These are phyloP conservation scores for Citrus maxima DNA, from an alignment of 345 rosid genomes.

Conservation along the genomic window DNA sequence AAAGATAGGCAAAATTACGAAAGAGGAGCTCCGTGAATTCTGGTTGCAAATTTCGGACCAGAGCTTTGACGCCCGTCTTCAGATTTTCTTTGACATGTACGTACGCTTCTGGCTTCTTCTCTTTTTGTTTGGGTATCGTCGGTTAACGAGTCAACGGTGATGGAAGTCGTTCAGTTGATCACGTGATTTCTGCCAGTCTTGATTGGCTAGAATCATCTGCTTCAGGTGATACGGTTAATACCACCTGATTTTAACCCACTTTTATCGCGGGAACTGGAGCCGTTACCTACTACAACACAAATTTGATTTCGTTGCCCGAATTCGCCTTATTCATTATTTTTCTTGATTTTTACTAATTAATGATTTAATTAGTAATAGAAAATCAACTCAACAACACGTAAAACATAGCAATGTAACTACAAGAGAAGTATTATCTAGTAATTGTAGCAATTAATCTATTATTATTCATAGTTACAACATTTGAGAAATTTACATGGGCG, in stretches of 20 bases:
- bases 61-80: constrained; percentile 95
- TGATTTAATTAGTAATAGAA: too few species aligned
- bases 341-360: too few species aligned
- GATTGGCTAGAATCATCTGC: neutral
- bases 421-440: too few species aligned
- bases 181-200: neutral
- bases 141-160: neutral
- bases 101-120: constrained; percentile 2
- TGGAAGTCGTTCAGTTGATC: neutral
- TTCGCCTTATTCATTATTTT: neutral
- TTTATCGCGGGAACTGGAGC: neutral
- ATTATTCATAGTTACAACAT: too few species aligned
- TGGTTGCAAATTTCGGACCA: constrained; percentile 89
- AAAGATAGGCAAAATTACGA: constrained; percentile 54
- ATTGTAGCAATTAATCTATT: too few species aligned
- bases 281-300: neutral
- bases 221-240: neutral
- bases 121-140: neutral
- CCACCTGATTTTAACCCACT: neutral
- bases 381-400: too few species aligned
- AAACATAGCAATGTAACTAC: too few species aligned
- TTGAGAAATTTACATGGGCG: neutral
- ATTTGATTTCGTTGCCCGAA: neutral
- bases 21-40: constrained; percentile 82
- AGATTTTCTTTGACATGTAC: constrained; percentile 92